Evolutionary conservation across 2,329 filamentous ascomycete species (phyloP).

Genomic region (Fusarium agapanthi): DNA sequence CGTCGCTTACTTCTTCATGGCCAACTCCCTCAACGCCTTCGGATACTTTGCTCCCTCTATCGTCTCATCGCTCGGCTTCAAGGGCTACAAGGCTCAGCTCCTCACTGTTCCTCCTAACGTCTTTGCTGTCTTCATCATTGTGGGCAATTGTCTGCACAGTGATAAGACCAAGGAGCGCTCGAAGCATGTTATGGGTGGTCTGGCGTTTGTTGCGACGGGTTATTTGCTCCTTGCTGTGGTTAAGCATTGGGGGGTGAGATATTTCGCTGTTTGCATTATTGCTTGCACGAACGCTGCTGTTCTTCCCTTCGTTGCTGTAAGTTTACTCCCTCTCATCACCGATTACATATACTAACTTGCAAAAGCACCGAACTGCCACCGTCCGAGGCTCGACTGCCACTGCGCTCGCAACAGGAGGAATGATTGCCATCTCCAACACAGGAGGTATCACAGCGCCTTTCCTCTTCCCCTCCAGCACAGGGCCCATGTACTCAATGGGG

Average conservation of each 20-base stretch:
- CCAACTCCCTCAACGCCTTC: constrained; percentile 48
- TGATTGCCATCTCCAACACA: constrained; percentile 48
- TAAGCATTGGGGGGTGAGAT: constrained; percentile 42
- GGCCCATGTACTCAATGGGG: constrained; percentile 47
- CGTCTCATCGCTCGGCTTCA: constrained; percentile 47
- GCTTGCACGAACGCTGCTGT: constrained; percentile 48
- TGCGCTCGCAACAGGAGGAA: constrained; percentile 47
- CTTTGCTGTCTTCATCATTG: constrained; percentile 47
- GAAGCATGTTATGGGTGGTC: constrained; percentile 43
- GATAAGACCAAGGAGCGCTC: constrained; percentile 46
- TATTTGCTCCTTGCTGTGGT: constrained; percentile 46
- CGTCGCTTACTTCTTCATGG: constrained; percentile 45
- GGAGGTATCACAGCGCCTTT: constrained; percentile 48
- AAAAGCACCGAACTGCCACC: constrained; percentile 46
- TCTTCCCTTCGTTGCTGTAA: constrained; percentile 46
- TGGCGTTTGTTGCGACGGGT: constrained; percentile 42
- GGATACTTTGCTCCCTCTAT: constrained; percentile 50
- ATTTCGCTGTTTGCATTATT: constrained; percentile 46
- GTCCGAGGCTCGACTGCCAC: constrained; percentile 46
- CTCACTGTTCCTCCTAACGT: constrained; percentile 50
- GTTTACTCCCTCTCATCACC: background rate
- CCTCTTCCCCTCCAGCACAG: constrained; percentile 44
- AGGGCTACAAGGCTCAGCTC: constrained; percentile 46
- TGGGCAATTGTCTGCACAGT: constrained; percentile 46
- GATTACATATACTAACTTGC: background rate